Base-by-base conservation (phyloP, 805 yeast species). In the Candida namnaoensis region DNA sequence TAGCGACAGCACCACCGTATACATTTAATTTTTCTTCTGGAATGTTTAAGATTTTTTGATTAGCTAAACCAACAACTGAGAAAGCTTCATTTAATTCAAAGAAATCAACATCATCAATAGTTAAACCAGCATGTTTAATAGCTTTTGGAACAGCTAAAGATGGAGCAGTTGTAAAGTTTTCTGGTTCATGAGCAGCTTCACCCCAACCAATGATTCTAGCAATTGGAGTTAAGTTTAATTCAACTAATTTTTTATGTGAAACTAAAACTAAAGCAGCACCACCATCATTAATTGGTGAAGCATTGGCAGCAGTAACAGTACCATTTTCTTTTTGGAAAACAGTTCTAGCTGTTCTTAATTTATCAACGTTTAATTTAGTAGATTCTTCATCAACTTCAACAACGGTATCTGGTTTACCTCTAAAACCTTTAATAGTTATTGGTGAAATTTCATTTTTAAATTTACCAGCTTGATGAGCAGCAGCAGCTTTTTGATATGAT, bases 21-120 rank as follows among this genome's bases (percentile, higher is more conserved):
- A 80, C 87, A 61, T 88, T 88, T 40, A 90, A 76, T 66, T 86
- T 88, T 38, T 74, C 73, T 33, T 65, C 64, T 45, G 79, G 79
- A 42, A 88, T 62, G 47, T 70, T 69, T 45, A 84, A 71, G 46
- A 86, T 65, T 68, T 86, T 79, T 44, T 84, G 71, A 66, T 87
- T 88, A 45, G 97, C 96, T 50, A 90, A 60, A 44, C 98, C 98
- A 45, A 93, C 99, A 44, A 88, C 98, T 12, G 96, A 78, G 69
- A 93, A 93, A 13, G 99, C 99, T 72, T 93, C 99, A 68, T 93
- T 93, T 66, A 93, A 82, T 73, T 93, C 99, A 58, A 79, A 93
- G 67, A 70, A 91, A 66, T 90, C 97, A 49, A 93, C 78, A 45
- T 86, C 80, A 42, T 74, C 74, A 40, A 74, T 56, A 12, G 72